phyloP scores from a whole-genome alignment of 495 filamentous ascomycete genomes.

The Xylaria intraflava region DNA sequence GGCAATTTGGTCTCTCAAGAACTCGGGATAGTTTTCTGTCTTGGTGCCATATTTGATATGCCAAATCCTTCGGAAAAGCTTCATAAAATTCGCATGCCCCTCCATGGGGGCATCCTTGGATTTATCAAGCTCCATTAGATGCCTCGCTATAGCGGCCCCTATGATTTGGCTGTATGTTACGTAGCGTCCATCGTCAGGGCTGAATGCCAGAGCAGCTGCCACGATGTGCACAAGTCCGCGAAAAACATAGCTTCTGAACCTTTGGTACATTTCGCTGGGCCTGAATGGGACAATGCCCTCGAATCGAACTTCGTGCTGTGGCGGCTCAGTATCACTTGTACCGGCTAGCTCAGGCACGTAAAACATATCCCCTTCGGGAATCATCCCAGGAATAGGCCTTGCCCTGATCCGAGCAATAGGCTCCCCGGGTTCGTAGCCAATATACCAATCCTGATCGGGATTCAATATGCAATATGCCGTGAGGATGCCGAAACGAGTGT shows the following conservation, averaged over 20 bases:
- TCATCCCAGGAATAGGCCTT: not conserved
- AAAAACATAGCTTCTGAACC: not conserved
- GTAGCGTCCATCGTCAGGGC: not conserved
- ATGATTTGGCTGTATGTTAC: too few relatives aligned
- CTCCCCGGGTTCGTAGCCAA: slow-evolving; percentile 1
- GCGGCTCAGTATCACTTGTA: not conserved
- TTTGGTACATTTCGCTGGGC: not conserved
- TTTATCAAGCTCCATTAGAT: too few relatives aligned
- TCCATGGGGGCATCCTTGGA: not conserved
- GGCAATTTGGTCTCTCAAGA: not conserved
- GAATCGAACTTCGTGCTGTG: not conserved
- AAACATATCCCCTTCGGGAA: not conserved
- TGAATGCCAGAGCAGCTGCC: not conserved
- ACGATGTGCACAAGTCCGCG: not conserved
- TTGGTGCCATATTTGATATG: not conserved
- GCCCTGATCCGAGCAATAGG: not conserved
- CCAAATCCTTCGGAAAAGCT: not conserved
- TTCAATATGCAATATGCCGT: not conserved
- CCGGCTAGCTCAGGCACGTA: not conserved
- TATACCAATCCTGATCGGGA: not conserved
- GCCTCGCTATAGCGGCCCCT: not conserved
- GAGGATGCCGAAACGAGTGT: not conserved
- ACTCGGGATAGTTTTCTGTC: not conserved
- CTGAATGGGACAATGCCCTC: slow-evolving; percentile 5
- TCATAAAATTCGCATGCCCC: not conserved